Conservation (phyloP, 2,329 filamentous ascomycete species). For the Exophiala calicioides region DNA sequence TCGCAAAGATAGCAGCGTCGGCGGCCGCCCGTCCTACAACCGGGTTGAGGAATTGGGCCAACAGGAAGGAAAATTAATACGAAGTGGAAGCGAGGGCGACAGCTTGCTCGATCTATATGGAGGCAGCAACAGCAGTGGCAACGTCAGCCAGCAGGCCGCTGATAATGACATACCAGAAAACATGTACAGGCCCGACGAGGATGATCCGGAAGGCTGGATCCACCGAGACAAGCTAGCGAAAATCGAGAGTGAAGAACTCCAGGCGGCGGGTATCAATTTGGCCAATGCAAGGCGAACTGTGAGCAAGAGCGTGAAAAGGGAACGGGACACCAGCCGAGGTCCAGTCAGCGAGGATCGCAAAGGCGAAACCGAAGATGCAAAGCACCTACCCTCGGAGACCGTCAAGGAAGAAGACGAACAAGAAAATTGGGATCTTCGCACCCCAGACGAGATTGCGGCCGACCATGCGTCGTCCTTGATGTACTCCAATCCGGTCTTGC, state of each 20-base stretch:
- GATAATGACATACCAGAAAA: conserved; percentile 33
- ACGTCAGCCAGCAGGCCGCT: conserved; percentile 24
- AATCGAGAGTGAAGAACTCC: conserved; percentile 54
- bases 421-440: conserved; percentile 69
- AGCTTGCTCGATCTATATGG: conserved; percentile 41
- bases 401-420: conserved; percentile 49
- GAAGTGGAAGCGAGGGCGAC: conserved; percentile 43
- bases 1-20: conserved; percentile 24
- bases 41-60: conserved; percentile 37
- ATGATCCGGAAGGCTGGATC: conserved; percentile 48
- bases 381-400: conserved; percentile 37
- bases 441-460: conserved; percentile 73
- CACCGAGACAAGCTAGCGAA: conserved; percentile 53
- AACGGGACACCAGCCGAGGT: conserved; percentile 42
- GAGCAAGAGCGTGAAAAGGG: conserved; percentile 39
- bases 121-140: conserved; percentile 29
- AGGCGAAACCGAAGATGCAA: conserved; percentile 38
- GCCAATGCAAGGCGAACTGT: conserved; percentile 41
- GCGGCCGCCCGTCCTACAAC: conserved; percentile 17
- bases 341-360: conserved; percentile 36
- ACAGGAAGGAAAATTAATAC: conserved; percentile 34
- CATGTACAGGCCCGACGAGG: conserved; percentile 34
- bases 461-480: conserved; percentile 51
- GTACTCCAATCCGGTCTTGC: conserved; percentile 53
- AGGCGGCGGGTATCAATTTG: conserved; percentile 48